Base-by-base conservation (phyloP, 768 basidiomycete species). In the Lactarius evosmus region DNA sequence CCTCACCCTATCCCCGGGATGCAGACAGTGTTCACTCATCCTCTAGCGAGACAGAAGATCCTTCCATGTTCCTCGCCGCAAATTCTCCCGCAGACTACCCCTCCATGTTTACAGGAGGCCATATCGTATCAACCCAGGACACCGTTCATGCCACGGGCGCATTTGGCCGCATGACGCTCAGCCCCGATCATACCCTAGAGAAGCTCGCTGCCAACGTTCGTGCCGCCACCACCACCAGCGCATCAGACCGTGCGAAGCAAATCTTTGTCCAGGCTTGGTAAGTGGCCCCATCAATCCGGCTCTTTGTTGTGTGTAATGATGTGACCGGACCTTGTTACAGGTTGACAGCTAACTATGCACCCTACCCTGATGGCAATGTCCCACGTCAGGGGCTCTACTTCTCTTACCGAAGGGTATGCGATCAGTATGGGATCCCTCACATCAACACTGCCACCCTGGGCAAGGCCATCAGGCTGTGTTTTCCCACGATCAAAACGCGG, bases 381-480 rank as follows among this genome's bases (percentile, higher is more conserved):
- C 91, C 94, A 51, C 86, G 94, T 58, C 94, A 96, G 72, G 94
- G 93, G 7, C 84, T 97, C 56, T 97, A 95, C 76, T 92, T 93
- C 73, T 95, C 93, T 36, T 97, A 95, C 77, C 84, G 89, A 66
- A 81, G 92, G 60, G 87, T 95, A 61, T 95, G 92, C 75, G 91
- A 94, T 77, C 89, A 93, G 76, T 93, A 95, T 77, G 89, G 90
- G 57, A 91, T 95, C 65, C 91, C 91, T 58, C 92, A 95, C 72
- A 93, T 96, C 79, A 97, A 95, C 80, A 93, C 94, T 40, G 95
- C 95, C 69, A 94, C 94, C 1, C 82, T 97, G 70, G 95, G 95
- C 66, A 97, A 97, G 76, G 93, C 94, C 52, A 94, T 97, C 72
- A 83, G 93, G 66, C 83, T 91, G 60, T 95, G 93, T 74, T 97